phyloP scores from a whole-genome alignment of 345 rosid species.

The Populus euphratica region DNA sequence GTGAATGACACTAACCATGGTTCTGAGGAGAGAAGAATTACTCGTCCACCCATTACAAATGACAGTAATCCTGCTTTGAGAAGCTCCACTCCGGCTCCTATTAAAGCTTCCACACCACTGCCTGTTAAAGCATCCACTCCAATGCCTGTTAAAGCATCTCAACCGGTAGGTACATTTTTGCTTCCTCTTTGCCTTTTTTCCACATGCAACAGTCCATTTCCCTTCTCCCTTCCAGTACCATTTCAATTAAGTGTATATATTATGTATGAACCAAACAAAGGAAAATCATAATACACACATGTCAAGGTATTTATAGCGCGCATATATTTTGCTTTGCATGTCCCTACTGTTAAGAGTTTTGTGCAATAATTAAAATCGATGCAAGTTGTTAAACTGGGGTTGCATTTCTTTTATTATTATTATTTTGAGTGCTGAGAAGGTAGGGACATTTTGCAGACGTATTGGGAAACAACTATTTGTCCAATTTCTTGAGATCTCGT shows the following conservation, averaged over 20 bases:
- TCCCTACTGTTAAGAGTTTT: background rate
- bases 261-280: background rate
- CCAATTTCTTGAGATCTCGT: background rate
- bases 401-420: background rate
- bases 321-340: background rate
- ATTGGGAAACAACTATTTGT: background rate
- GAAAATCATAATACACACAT: background rate
- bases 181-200: background rate
- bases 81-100: constrained; percentile 18
- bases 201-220: background rate
- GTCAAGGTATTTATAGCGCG: background rate
- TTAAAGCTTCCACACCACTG: constrained; percentile 5
- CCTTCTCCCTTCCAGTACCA: background rate
- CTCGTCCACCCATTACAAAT: constrained; percentile 1
- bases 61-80: constrained; percentile 18
- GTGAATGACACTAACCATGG: background rate
- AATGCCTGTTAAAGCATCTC: constrained; percentile 11
- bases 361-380: background rate
- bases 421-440: too few species aligned
- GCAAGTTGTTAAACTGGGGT: background rate
- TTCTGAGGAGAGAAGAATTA: background rate
- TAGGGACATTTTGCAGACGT: background rate
- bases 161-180: constrained; percentile 28
- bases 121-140: too few species aligned
- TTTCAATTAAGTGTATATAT: background rate